These are phyloP conservation scores for Hypoxylon perforatum DNA, from an alignment of 495 filamentous ascomycete genomes.

Conservation along the genomic window DNA sequence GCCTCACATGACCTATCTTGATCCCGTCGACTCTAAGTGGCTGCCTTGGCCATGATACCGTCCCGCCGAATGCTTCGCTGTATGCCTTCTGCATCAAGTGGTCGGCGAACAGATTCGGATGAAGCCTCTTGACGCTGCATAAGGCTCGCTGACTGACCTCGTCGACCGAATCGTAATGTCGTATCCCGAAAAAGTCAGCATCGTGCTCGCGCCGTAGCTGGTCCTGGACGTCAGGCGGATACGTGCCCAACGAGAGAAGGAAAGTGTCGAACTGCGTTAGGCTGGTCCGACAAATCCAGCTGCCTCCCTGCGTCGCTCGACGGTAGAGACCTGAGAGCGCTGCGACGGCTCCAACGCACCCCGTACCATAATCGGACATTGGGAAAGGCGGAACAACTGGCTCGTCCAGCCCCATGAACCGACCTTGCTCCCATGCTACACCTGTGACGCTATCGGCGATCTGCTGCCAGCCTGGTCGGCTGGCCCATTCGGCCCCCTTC, in stretches of 20 bases:
- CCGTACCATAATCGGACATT: slow-evolving; percentile 84
- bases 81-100: slow-evolving; percentile 58
- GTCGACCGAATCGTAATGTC: slow-evolving; percentile 78
- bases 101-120: slow-evolving; percentile 63
- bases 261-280: slow-evolving; percentile 66
- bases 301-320: slow-evolving; percentile 70
- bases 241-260: slow-evolving; percentile 70
- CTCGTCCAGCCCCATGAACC: slow-evolving; percentile 74
- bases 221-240: slow-evolving; percentile 66
- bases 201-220: slow-evolving; percentile 65
- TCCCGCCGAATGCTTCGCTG: slow-evolving; percentile 60
- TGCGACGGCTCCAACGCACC: slow-evolving; percentile 70
- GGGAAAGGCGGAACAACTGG: slow-evolving; percentile 85
- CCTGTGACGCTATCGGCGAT: slow-evolving; percentile 64
- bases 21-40: slow-evolving; percentile 63
- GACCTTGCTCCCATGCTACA: slow-evolving; percentile 78
- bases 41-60: slow-evolving; percentile 62
- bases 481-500: slow-evolving; percentile 57
- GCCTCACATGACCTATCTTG: slow-evolving; percentile 63
- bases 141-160: slow-evolving; percentile 74
- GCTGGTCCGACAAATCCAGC: slow-evolving; percentile 70
- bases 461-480: slow-evolving; percentile 68
- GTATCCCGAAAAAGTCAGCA: slow-evolving; percentile 61
- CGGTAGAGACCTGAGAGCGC: slow-evolving; percentile 71
- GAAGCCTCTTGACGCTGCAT: slow-evolving; percentile 65